Percentiles rank a stretch among this genome's conserved stretches.
Conservation (phyloP, 2,329 filamentous ascomycete species). For the Coleophoma eucalyptorum region DNA sequence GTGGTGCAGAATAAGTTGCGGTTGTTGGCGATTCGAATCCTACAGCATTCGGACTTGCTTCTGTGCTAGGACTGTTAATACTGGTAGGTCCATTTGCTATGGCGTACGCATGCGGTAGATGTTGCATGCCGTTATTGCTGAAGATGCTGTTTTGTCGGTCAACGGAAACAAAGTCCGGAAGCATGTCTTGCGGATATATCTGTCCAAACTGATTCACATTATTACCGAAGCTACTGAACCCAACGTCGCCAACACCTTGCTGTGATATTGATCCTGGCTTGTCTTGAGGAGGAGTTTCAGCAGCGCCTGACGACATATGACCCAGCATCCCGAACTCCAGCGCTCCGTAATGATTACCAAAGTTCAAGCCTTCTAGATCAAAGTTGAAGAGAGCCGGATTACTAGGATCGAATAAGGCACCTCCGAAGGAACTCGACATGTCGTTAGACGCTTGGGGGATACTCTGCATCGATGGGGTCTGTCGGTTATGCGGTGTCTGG, state of each 20-base stretch:
- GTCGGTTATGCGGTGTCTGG: conserved; percentile 47
- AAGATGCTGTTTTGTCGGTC: conserved; percentile 35
- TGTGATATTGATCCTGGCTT: conserved; percentile 37
- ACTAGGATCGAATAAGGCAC: conserved; percentile 77
- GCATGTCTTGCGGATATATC: conserved; percentile 42
- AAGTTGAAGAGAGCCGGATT: conserved; percentile 95
- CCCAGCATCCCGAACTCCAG: conserved; percentile 95
- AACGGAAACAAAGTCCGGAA: conserved; percentile 49
- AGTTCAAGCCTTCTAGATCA: conserved; percentile 89
- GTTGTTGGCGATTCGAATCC: conserved; percentile 53
- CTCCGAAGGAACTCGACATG: conserved; percentile 42
- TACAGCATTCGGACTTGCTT: conserved; percentile 53
- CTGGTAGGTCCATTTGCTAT: conserved; percentile 60
- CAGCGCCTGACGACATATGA: conserved; percentile 89
- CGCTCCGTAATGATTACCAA: conserved; percentile 93
- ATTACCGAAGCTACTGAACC: conserved; percentile 24
- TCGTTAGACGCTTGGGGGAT: conserved; percentile 37
- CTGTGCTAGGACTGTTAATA: conserved; percentile 60
- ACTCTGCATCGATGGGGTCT: conserved; percentile 37
- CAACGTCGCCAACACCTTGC: conserved; percentile 37
- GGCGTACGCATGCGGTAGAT: conserved; percentile 61
- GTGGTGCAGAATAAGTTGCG: conserved; percentile 21
- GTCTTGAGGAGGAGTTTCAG: conserved; percentile 73
- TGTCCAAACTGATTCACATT: conserved; percentile 40
- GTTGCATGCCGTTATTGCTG: conserved; percentile 51